Conservation (phyloP, 257 asterid genomes). For the Lycium ferocissimum region DNA sequence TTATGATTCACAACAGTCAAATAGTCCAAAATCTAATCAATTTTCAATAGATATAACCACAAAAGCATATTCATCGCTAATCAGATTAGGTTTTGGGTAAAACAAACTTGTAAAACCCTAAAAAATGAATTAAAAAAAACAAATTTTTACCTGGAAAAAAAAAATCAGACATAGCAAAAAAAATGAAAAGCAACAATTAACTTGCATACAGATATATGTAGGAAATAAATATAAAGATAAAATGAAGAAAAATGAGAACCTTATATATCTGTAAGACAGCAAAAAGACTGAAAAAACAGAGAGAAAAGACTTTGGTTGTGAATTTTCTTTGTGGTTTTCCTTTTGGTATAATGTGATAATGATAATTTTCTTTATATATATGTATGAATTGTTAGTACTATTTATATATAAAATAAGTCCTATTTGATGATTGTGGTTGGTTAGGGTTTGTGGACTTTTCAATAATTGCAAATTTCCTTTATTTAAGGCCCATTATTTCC, state of each 20-base stretch:
- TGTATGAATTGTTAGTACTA: too few species aligned
- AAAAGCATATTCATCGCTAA: background rate
- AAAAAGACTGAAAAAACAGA: too few species aligned
- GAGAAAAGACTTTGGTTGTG: too few species aligned
- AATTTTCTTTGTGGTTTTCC: too few species aligned
- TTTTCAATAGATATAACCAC: background rate
- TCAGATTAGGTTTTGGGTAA: constrained; percentile 10
- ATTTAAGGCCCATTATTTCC: background rate
- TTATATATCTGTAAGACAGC: too few species aligned
- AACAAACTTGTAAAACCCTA: too few species aligned
- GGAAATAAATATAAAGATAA: too few species aligned
- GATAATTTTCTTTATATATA: background rate
- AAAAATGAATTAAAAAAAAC: background rate
- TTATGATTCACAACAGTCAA: background rate
- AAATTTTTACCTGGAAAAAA: background rate
- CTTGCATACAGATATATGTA: too few species aligned
- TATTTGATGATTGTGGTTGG: background rate
- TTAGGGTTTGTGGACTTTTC: background rate
- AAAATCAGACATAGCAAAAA: background rate
- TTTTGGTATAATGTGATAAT: constrained; percentile 3
- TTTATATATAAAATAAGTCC: too few species aligned
- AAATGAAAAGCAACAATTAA: background rate
- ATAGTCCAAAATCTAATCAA: background rate
- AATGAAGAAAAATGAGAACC: too few species aligned
- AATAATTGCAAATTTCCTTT: background rate